Base-by-base conservation (phyloP, 805 yeast species). In the Candida insectalens region DNA sequence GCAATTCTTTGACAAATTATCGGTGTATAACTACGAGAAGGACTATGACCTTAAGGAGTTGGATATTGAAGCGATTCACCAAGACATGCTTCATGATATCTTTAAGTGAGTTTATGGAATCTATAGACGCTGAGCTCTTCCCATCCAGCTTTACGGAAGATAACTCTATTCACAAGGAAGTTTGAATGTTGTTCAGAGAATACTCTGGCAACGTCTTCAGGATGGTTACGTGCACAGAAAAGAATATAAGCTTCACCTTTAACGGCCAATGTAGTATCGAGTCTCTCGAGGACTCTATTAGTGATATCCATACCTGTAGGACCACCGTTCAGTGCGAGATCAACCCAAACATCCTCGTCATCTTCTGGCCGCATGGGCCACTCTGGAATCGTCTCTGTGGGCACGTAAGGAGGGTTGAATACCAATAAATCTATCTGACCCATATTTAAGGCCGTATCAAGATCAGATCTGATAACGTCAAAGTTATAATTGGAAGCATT, bases 371-470 rank as follows among this genome's bases (percentile, higher is more conserved):
- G 29, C 1, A 37, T 39, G 0, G 92, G 92, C 2, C 70, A 44
- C 0, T 42, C 49, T 0, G 97, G 96, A 0, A 84, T 81, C 0
- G 48, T 50, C 38, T 77, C 87, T 1, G 89, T 83, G 0, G 98
- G 98, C 1, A 92, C 98, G 51, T 92, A 92, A 0, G 98, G 98
- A 1, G 98, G 98, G 49, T 92, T 92, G 58, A 92, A 92, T 1
- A 92, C 64, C 16, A 92, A 59, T 1, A 89, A 37, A 47, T 92
- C 97, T 2, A 87, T 66, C 4, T 58, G 33, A 2, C 64, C 44
- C 0, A 49, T 48, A 9, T 69, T 52, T 7, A 85, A 41, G 3
- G 73, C 63, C 7, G 66, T 45, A 0, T 81, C 68, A 20, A 87
- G 56, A 46, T 71, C 71, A 51, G 76, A 67, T 38, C 81, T 83